Conservation (phyloP, 805 yeast species). For the Candida ponderosae region DNA sequence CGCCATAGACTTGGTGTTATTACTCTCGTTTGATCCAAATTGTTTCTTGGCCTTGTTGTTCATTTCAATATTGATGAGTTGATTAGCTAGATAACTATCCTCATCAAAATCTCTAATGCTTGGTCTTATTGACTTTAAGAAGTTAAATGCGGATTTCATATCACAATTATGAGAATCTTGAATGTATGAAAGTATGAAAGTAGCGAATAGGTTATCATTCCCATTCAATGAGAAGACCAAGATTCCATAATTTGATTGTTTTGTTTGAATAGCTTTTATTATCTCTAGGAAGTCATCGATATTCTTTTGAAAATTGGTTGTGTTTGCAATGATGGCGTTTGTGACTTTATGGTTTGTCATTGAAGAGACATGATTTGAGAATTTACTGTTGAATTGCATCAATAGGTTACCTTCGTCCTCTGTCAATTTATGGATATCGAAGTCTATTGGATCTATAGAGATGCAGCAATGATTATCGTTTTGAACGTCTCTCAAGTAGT, state of each 20-base stretch:
- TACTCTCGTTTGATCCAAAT: slow-evolving; percentile 4
- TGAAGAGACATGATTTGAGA: slow-evolving; percentile 13
- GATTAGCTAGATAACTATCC: slow-evolving; percentile 14
- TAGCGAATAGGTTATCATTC: slow-evolving; percentile 17
- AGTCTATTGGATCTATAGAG: slow-evolving; percentile 25
- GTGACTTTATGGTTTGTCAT: slow-evolving; percentile 14
- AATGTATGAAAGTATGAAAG: slow-evolving; percentile 16
- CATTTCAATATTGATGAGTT: slow-evolving; percentile 14
- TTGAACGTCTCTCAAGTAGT: slow-evolving; percentile 20
- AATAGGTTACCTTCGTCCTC: slow-evolving; percentile 18
- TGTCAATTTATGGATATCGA: slow-evolving; percentile 20
- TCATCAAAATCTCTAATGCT: slow-evolving; percentile 15
- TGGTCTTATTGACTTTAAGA: slow-evolving; percentile 20
- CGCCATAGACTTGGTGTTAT: not conserved
- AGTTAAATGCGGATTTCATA: slow-evolving; percentile 13
- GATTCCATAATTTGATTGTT: slow-evolving; percentile 18
- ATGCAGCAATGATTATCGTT: slow-evolving; percentile 21
- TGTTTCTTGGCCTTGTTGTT: slow-evolving; percentile 14
- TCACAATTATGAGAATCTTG: slow-evolving; percentile 18
- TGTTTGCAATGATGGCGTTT: slow-evolving; percentile 17
- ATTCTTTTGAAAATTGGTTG: slow-evolving; percentile 15
- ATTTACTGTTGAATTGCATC: slow-evolving; percentile 19
- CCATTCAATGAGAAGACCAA: slow-evolving; percentile 20
- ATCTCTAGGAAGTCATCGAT: slow-evolving; percentile 13
- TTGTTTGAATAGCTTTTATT: slow-evolving; percentile 12